Base-by-base conservation (phyloP, 2,329 filamentous ascomycete species). In the Stagonosporopsis rhizophila region DNA sequence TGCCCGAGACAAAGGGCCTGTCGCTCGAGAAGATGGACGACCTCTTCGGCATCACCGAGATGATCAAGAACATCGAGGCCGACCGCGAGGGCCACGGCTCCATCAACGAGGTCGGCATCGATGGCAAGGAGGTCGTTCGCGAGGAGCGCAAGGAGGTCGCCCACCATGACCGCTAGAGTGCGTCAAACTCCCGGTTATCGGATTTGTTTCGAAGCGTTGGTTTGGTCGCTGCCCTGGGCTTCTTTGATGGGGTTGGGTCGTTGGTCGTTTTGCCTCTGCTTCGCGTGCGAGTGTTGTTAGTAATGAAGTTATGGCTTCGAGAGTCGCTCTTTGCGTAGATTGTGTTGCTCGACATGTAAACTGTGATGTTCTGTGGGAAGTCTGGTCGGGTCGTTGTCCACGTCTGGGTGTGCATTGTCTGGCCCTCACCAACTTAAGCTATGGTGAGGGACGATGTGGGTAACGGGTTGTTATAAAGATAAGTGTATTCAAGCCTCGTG, bases 1-100 rank as follows among this genome's bases (percentile, higher is more conserved):
- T 89, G n/a, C 88, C 88, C 0, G 88, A 91, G 76, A 91, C 88
- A 11, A 90, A 90, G 78, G 88, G 88, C 15, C 58, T 81, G 28
- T 80, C 79, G 39, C 78, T 89, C 56, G 86, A 89, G 75, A 83
- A 82, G 72, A 88, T 88, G 85, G 85, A 88, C 68, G 84, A 87
- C 65, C 78, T 89, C 15, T 89, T 89, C 69, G 86, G 86, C 41
- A 79, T 87, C 44, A 83, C 82, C 4, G 82, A 85, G 57, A 62
- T 81, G 28, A 76, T 73, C 27, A 68, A 74, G 55, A 65, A 72
- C 46, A 65, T 73, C 8, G 66, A 73, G 56, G 69, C 67, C 14
- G 71, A 73, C 45, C 69, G 69, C 28, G 71, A 73, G 59, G 62
- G 55, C 25, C 65, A 67, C 34, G 47, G 40, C 44, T 38, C 54